Percentiles rank a stretch among this genome's conserved stretches.
Evolutionary conservation across 2,329 filamentous ascomycete genomes (phyloP).

Genomic region (Trichoderma endophyticum): DNA sequence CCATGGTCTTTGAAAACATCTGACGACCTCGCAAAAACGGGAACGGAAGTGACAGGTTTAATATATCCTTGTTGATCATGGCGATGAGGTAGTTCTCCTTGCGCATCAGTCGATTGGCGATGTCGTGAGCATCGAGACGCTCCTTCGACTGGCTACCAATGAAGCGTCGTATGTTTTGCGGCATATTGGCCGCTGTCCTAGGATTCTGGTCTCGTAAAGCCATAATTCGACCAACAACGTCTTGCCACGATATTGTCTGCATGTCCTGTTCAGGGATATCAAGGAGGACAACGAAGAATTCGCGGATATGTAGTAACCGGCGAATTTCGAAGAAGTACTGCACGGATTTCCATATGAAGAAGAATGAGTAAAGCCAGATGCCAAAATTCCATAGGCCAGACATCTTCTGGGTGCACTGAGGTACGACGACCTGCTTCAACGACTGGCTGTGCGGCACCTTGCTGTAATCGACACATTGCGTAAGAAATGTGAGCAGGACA

Average conservation of each 20-base stretch:
- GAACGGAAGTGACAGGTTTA: conserved; percentile 81
- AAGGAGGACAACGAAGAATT: conserved; percentile 81
- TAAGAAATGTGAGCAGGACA: conserved; percentile 76
- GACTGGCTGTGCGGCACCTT: conserved; percentile 64
- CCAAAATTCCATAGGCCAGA: conserved; percentile 72
- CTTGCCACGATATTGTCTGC: conserved; percentile 92
- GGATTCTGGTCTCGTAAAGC: conserved; percentile 79
- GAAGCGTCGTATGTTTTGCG: conserved; percentile 50
- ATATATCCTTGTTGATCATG: conserved; percentile 92
- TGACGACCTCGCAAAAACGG: conserved; percentile 78
- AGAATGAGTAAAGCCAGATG: conserved; percentile 81
- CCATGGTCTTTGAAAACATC: conserved; percentile 82
- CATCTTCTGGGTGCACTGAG: conserved; percentile 73
- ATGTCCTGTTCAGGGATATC: conserved; percentile 81
- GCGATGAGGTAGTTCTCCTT: conserved; percentile 97
- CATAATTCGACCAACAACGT: conserved; percentile 83
- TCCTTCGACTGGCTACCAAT: conserved; percentile 87
- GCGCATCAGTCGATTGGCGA: conserved; percentile 94
- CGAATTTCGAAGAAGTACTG: conserved; percentile 71
- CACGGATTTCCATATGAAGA: conserved; percentile 78
- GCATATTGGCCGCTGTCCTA: conserved; percentile 63
- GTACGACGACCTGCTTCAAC: conserved; percentile 56
- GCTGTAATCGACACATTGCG: conserved; percentile 80
- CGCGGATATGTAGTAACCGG: conserved; percentile 71
- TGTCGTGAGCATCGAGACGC: conserved; percentile 91